A percentile compares a stretch with the other conserved stretches of the same genome.
These are phyloP conservation scores for Bryum argenteum DNA, from an alignment of 225 moss, liverwort and hornwort genomes.

Conservation along the genomic window DNA sequence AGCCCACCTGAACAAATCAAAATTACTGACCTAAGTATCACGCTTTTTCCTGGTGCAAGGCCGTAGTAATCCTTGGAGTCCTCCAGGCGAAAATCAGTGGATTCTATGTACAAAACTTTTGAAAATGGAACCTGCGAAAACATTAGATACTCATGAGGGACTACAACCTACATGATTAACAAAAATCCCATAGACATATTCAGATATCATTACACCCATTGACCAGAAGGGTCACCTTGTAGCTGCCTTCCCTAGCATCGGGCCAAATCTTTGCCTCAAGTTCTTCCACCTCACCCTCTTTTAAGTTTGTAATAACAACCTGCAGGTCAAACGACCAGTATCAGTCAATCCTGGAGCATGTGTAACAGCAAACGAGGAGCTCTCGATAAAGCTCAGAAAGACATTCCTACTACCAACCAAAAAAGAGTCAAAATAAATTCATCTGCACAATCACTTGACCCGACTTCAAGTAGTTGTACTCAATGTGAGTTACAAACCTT, in stretches of 20 bases:
- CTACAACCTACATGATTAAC: neutral
- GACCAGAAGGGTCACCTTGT: slow-evolving; percentile 59
- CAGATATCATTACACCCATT: neutral
- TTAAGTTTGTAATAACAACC: slow-evolving; percentile 87
- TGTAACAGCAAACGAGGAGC: slow-evolving; percentile 9
- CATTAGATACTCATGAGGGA: slow-evolving; percentile 19
- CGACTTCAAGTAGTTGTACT: slow-evolving; percentile 1
- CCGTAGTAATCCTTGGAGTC: slow-evolving; percentile 99
- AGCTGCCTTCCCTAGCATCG: slow-evolving; percentile 83
- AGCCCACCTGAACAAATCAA: neutral
- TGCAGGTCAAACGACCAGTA: slow-evolving; percentile 30
- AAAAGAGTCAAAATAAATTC: neutral
- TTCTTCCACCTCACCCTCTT: slow-evolving; percentile 66
- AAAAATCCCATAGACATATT: neutral
- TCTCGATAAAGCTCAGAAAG: neutral
- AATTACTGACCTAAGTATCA: slow-evolving; percentile 76
- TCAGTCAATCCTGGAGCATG: slow-evolving; percentile 1
- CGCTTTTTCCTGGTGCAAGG: slow-evolving; percentile 95
- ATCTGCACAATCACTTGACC: neutral
- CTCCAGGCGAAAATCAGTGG: slow-evolving; percentile 84
- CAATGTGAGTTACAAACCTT: slow-evolving; percentile 54
- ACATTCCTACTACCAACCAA: slow-evolving; percentile 1
- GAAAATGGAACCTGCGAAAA: slow-evolving; percentile 81
- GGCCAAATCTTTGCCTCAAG: slow-evolving; percentile 97
- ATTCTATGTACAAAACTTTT: slow-evolving; percentile 83